Base-by-base conservation (phyloP, 139 green algal genomes). In the Parachlorella kessleri region DNA sequence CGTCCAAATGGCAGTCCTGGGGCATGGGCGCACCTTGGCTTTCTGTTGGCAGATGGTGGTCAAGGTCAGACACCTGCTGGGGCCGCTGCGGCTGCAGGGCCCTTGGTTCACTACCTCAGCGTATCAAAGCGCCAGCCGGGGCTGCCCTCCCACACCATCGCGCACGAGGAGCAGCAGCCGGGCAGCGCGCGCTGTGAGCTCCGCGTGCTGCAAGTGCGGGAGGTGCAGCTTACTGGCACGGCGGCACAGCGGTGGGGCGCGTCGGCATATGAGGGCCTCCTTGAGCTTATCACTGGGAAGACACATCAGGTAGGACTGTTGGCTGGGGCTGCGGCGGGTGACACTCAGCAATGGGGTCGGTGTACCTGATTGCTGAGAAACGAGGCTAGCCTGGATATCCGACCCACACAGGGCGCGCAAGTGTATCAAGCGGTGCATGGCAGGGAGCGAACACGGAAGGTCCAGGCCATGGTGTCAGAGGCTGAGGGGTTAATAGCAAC, bases 231-330 rank as follows among this genome's bases (percentile, higher is more conserved):
- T 24, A 33, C 54, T 0, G 38, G 30, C 9, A 40, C 48, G 2
- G 83, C 81, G 4, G 73, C 71, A n/a, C 54, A 32, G 66, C 48
- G 73, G 40, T 89, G 79, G 82, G 83, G 85, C 23, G n/a, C 55
- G 14, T 23, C 7, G 6, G 92, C 81, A 0, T 87, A 82, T 42
- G 93, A 97, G 84, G 70, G 78, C 67, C 42, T 81, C 1, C 76
- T 97, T 3, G 69, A 87, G 75, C 87, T 97, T 32, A 63, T 91
- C 10, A 97, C 93, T 0, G 93, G 93, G 9, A 81, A 91, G 26
- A 97, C 93, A 26, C 93, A 97, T 65, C 82, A 68, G 63, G 63
- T 68, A 21, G 8, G 63, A 14, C 24, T 14, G 8, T 10, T 68
- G 63, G 24, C 26, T 68, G 63, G 14, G 14, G 48, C 48, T 59